phyloP scores from a whole-genome alignment of 2,329 filamentous ascomycete species.

The Penicillium sp. region DNA sequence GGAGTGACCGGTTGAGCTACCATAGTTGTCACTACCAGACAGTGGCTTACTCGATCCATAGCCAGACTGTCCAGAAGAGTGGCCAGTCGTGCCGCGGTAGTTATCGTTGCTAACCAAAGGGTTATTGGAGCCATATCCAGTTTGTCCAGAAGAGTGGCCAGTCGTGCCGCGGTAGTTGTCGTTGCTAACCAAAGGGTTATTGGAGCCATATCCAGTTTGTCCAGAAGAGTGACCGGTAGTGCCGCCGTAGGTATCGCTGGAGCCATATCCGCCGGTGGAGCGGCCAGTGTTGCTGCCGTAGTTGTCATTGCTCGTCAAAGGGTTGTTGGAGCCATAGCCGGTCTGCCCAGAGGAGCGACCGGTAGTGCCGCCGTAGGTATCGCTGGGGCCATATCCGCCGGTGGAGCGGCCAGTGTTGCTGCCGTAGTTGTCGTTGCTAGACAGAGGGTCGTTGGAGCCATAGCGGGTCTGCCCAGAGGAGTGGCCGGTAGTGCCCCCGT shows the following conservation, averaged over 20 bases:
- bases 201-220: no score
- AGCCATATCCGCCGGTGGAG: neutral
- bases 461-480: neutral
- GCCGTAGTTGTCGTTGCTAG: neutral
- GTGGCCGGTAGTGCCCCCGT: neutral
- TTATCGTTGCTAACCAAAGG: no score
- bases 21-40: slow-evolving; percentile 1
- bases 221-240: neutral
- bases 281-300: neutral
- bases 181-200: neutral
- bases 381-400: neutral
- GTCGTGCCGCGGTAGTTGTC: neutral
- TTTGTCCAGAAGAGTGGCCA: neutral
- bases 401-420: neutral
- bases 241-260: neutral
- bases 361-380: neutral
- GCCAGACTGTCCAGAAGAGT: neutral
- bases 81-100: no score
- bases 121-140: no score
- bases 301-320: neutral
- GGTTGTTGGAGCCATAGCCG: neutral
- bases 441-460: neutral
- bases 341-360: neutral
- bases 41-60: slow-evolving; percentile 3
- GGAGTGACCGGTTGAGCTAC: neutral